These are phyloP conservation scores for Suillus subluteus DNA, from an alignment of 768 basidiomycete species.

Conservation along the genomic window DNA sequence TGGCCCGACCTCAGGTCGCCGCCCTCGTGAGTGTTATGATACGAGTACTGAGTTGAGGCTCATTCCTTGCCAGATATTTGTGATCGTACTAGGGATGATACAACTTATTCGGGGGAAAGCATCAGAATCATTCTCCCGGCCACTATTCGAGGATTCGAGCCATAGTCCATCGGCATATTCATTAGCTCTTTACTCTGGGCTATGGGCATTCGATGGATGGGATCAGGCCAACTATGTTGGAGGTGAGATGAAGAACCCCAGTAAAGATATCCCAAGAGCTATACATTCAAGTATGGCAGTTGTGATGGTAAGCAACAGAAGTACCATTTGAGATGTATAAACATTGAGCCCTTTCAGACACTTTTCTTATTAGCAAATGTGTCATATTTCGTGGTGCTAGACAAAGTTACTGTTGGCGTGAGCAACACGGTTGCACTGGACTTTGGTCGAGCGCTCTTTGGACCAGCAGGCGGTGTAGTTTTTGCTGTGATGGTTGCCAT, in stretches of 20 bases:
- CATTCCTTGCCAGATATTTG: conserved; percentile 52
- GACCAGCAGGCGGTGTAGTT: conserved; percentile 80
- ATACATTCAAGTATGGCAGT: conserved; percentile 90
- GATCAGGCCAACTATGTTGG: conserved; percentile 92
- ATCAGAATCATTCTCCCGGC: conserved; percentile 65
- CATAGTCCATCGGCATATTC: conserved; percentile 85
- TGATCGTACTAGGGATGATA: conserved; percentile 79
- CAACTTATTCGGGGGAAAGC: conserved; percentile 73
- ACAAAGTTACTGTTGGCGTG: conserved; percentile 70
- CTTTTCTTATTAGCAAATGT: conserved; percentile 85
- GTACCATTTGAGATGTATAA: conserved; percentile 12
- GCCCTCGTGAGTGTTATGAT: conserved; percentile 57
- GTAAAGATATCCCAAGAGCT: conserved; percentile 84
- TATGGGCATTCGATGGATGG: conserved; percentile 98
- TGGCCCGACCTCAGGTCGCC: conserved; percentile 47
- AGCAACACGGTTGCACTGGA: conserved; percentile 92
- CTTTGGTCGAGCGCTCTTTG: conserved; percentile 87
- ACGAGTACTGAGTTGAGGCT: conserved; percentile 8
- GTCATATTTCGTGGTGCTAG: conserved; percentile 92
- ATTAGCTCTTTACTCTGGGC: conserved; percentile 90
- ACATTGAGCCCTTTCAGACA: conserved; percentile 41
- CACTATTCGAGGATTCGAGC: conserved; percentile 76
- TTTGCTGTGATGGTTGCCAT: conserved; percentile 93
- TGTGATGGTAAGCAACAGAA: conserved; percentile 59
- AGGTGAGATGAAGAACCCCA: conserved; percentile 82